Evolutionary conservation across 2,329 filamentous ascomycete genomes (phyloP), one percentile per base, ranked within the genome.

Genomic region (Ascochyta viciae-villosae): DNA sequence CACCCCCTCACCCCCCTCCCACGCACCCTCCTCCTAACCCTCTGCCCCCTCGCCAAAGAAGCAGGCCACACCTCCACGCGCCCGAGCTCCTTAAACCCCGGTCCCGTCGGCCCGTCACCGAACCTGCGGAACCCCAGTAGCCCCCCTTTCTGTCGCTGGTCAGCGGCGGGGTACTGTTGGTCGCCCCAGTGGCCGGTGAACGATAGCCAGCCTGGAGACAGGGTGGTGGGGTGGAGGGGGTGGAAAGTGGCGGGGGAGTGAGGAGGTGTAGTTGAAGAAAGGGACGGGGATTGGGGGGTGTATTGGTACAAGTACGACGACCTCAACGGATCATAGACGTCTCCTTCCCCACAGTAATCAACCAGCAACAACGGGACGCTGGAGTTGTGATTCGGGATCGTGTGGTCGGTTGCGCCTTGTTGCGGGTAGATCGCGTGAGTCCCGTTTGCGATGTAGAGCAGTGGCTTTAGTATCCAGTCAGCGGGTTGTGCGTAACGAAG

Each of bases 341-440:
- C 67, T 1, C 85, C 86, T 23, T 74, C 64, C 49, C 83, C 80
- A 54, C 82, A 77, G 61, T 87, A 81, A 45, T 82, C 75, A 0
- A 87, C 67, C 7, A 83, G 76, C 1, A 74, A 61, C 44, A 70
- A 51, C 1, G 81, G 81, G 0, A 55, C 19, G 0, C 81, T 81
- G 10, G 86, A 76, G 59, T 85, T 83, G 16, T 86, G 41, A 50
- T 83, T 79, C 0, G 86, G 85, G 50, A 88, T 83, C 0, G 82
- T 83, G 65, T 88, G 85, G 65, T 87, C 85, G 63, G 88, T 85
- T 1, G 73, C 74, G 8, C 85, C 86, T 19, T 74, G 42, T 4
- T 79, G 82, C n/a, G 85, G 81, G 66, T 88, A 89, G 60, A 84
- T 83, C 19, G 86, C 87, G 71, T 89, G 87, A 0, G 82, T 82